phyloP scores from a whole-genome alignment of 1,284 basidiomycete species.

The Phylloboletellus chloephorus region DNA sequence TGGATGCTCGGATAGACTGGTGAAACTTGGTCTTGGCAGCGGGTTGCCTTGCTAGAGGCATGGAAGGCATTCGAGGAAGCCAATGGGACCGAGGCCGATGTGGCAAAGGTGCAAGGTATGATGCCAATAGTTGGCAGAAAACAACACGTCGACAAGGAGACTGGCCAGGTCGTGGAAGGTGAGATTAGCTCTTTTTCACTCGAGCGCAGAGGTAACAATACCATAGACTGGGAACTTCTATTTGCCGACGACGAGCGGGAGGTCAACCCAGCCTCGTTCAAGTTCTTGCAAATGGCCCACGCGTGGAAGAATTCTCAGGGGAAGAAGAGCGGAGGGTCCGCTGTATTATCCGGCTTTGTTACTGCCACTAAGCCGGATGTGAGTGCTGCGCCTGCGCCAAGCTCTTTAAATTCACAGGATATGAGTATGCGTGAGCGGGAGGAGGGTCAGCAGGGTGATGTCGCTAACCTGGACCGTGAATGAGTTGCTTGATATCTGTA shows the following conservation, averaged over 20 bases:
- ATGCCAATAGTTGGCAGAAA: slow-evolving; percentile 89
- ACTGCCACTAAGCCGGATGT: slow-evolving; percentile 31
- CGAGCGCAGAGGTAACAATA: slow-evolving; percentile 1
- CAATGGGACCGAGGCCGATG: slow-evolving; percentile 65
- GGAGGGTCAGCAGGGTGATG: slow-evolving; percentile 34
- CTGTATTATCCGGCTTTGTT: slow-evolving; percentile 41
- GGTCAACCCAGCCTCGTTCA: slow-evolving; percentile 87
- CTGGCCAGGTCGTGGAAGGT: slow-evolving; percentile 85
- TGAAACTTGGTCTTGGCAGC: slow-evolving; percentile 39
- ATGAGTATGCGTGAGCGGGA: slow-evolving; percentile 18
- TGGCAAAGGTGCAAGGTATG: slow-evolving; percentile 79
- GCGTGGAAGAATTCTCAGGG: slow-evolving; percentile 69
- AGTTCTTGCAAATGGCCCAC: slow-evolving; percentile 90
- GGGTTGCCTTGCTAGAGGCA: slow-evolving; percentile 83
- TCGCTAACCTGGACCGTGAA: slow-evolving; percentile 42
- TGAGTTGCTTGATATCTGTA: slow-evolving; percentile 6
- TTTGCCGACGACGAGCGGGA: slow-evolving; percentile 94
- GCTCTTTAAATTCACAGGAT: slow-evolving; percentile 12
- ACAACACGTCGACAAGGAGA: slow-evolving; percentile 77
- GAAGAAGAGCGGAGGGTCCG: slow-evolving; percentile 30
- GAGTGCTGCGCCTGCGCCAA: slow-evolving; percentile 10
- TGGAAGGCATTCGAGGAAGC: slow-evolving; percentile 91
- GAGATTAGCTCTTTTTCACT: slow-evolving; percentile 21
- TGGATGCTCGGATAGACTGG: neutral
- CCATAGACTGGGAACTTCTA: slow-evolving; percentile 84